phyloP scores from a whole-genome alignment of 2,329 filamentous ascomycete genomes.

The Simplicillium sp. region DNA sequence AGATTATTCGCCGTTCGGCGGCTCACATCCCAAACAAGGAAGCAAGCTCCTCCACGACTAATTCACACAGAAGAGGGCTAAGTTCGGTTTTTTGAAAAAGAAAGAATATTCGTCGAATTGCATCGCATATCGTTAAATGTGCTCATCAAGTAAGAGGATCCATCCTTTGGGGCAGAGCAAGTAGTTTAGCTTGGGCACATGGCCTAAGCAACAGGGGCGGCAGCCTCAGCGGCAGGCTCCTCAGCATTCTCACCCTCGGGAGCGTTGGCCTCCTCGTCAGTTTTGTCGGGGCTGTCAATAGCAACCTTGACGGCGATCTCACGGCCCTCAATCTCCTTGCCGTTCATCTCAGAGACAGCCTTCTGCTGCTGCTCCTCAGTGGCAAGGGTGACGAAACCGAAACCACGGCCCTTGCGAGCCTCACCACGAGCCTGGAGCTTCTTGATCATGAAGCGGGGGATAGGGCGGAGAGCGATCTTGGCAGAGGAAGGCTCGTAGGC shows the following conservation, averaged over 20 bases:
- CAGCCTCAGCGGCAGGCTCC: constrained; percentile 20
- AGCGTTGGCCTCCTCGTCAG: constrained; percentile 69
- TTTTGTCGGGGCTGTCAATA: constrained; percentile 98
- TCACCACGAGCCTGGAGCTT: constrained; percentile 98
- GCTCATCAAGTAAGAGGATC: too few relatives aligned
- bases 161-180: too few relatives aligned
- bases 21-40: too few relatives aligned
- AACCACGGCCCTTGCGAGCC: constrained; percentile 97
- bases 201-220: constrained; percentile 5
- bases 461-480: constrained; percentile 97
- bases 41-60: too few relatives aligned
- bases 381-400: constrained; percentile 92
- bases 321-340: constrained; percentile 96
- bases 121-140: too few relatives aligned
- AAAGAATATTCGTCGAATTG: too few relatives aligned
- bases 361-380: constrained; percentile 96
- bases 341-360: constrained; percentile 97
- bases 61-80: too few relatives aligned
- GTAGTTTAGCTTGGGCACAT: too few relatives aligned
- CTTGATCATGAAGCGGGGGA: constrained; percentile 99
- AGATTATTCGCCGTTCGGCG: too few relatives aligned
- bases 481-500: constrained; percentile 87
- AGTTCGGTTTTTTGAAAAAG: too few relatives aligned
- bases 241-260: constrained; percentile 32
- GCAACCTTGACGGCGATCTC: constrained; percentile 99